Percentiles rank a stretch among this genome's conserved stretches.
Evolutionary conservation across 352 stramenopile genomes (phyloP).

Genomic region (Blastocystis sp.): DNA sequence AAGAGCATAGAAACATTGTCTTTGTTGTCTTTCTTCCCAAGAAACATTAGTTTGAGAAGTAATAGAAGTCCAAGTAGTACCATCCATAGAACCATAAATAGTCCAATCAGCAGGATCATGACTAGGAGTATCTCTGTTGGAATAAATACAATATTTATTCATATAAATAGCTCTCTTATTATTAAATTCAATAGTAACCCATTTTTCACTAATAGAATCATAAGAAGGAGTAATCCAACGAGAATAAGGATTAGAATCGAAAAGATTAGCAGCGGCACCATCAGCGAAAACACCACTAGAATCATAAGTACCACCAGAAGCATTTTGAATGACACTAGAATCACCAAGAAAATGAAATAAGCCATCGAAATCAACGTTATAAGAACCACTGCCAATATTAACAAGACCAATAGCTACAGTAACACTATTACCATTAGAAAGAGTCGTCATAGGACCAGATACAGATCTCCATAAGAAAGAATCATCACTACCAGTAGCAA

Average conservation of each 20-base stretch:
- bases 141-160: slow-evolving; percentile 5
- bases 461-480: slow-evolving; percentile 3
- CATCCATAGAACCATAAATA: slow-evolving; percentile 12
- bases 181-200: slow-evolving; percentile 1
- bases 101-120: slow-evolving; percentile 15
- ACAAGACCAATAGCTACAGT: no score
- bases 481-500: background rate
- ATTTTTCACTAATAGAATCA: background rate
- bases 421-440: slow-evolving; percentile 1
- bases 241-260: background rate
- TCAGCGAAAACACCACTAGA: no score
- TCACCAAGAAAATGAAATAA: background rate
- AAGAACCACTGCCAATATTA: slow-evolving; percentile 1
- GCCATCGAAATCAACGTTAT: background rate
- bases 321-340: no score
- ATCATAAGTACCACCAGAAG: background rate
- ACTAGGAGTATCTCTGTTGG: background rate
- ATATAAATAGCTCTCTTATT: background rate
- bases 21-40: no score
- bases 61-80: background rate
- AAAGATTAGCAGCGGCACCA: background rate
- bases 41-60: no score
- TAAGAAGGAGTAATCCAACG: background rate
- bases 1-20: slow-evolving; percentile 28
- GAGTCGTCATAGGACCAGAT: background rate